Evolutionary conservation across 2,329 filamentous ascomycete genomes (phyloP), one percentile per base, ranked within the genome.

Genomic region (Nakataea oryzae): DNA sequence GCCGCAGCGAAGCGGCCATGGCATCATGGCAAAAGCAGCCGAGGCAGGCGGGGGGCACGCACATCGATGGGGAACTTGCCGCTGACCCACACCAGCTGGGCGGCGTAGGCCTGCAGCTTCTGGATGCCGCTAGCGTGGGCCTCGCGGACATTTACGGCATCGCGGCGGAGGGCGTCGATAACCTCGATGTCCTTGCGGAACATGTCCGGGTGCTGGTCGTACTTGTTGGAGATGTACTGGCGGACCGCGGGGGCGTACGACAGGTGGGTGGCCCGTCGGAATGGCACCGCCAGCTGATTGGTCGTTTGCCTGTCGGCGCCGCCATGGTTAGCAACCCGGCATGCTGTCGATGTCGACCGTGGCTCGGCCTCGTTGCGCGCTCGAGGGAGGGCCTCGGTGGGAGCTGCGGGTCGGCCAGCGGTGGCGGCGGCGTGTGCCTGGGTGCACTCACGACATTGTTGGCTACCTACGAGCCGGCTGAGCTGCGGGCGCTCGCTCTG

Each of bases 171-270:
- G 59, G 85, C 80, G 72, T 97, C 92, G 70, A 99, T 92, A 66
- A 89, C 84, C 71, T 93, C 86, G 63, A 86, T 85, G 77, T 99
- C 95, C 66, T 90, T 84, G 65, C 86, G 85, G 75, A 99, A 99
- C 88, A 96, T 96, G 74, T 97, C 92, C 41, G 95, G 93, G 72
- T 96, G 93, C 74, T 99, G 95, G 75, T 97, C 93, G 87, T 97
- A 97, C 81, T 97, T 97, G 74, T 86, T 88, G 65, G 92, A 96
- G 71, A 99, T 97, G 78, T 99, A 97, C 73, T 95, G 88, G 66
- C 90, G 91, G 73, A 99, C 92, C 59, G 92, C 89, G 64, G 85
- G 81, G 62, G 90, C 89, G 65, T 97, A 83, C 63, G 88, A 89
- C 54, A 96, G 81, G 63, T 88, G 82, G 66, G 89, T 86, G 60